Percentiles rank a stretch among this genome's conserved stretches.
phyloP scores from a whole-genome alignment of 31 red algal genomes.

The Porphyra umbilicalis region DNA sequence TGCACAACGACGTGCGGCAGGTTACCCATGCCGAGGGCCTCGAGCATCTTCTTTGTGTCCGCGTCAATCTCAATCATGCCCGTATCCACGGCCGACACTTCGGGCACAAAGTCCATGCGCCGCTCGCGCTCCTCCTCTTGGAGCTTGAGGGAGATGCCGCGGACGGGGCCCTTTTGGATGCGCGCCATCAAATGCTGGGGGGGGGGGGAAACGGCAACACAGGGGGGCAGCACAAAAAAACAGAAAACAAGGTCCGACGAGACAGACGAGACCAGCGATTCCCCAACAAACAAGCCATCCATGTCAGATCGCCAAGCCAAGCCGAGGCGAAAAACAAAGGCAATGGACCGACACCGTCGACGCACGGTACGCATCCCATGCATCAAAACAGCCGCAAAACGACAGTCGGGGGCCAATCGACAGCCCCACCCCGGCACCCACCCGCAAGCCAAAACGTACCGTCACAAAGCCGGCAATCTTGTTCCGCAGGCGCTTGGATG shows the following conservation, averaged over 20 bases:
- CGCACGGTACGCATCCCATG: no score
- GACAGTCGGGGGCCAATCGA: no score
- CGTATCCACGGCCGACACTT: slow-evolving; percentile 88
- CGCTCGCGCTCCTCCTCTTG: slow-evolving; percentile 99
- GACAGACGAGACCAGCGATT: background rate
- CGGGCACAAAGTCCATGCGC: slow-evolving; percentile 99
- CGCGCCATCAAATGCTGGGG: slow-evolving; percentile 86
- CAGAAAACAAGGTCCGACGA: background rate
- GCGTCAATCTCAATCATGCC: slow-evolving; percentile 88
- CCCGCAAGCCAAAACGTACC: background rate
- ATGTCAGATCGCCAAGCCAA: background rate
- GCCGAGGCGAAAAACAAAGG: no score
- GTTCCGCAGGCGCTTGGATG: slow-evolving; percentile 95
- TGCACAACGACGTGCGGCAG: slow-evolving; percentile 72
- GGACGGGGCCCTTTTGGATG: slow-evolving; percentile 97
- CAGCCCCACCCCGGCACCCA: no score
- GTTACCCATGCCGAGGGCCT: slow-evolving; percentile 68
- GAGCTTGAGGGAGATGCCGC: slow-evolving; percentile 96
- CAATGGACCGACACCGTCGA: no score
- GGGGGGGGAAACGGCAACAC: background rate
- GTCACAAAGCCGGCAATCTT: slow-evolving; percentile 98
- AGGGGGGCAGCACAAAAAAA: background rate
- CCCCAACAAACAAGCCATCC: background rate
- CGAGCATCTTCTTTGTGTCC: slow-evolving; percentile 97
- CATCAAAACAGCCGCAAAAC: no score